A percentile compares a stretch with the other conserved stretches of the same genome.
Evolutionary conservation across 106 monocot genomes (phyloP).

Genomic region (Triglochin maritima): DNA sequence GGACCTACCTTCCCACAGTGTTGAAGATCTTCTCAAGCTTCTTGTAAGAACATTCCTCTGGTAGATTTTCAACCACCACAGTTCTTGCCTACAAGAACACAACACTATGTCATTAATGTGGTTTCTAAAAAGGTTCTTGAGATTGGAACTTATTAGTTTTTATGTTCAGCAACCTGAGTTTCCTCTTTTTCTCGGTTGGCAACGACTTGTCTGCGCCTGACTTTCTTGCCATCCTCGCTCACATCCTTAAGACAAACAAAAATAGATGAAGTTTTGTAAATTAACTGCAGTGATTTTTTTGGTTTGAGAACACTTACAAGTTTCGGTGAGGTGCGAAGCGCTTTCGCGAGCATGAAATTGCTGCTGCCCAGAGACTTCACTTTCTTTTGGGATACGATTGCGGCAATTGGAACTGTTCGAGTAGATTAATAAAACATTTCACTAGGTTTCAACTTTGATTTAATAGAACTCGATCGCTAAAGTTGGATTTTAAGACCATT

Average conservation of each 20-base stretch:
- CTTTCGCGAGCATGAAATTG: conserved; percentile 45
- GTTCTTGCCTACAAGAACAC: conserved; percentile 40
- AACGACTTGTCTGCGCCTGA: conserved; percentile 45
- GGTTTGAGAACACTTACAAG: conserved; percentile 36
- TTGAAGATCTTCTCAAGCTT: conserved; percentile 77
- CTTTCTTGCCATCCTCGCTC: conserved; percentile 66
- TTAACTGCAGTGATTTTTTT: neutral
- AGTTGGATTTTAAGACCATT: too few relatives aligned
- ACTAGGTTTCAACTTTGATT: neutral
- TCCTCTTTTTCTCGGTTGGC: conserved; percentile 70
- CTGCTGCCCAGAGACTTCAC: conserved; percentile 44
- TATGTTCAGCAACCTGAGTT: conserved; percentile 33
- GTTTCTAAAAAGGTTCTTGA: neutral
- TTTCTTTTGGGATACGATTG: conserved; percentile 68
- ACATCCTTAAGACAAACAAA: conserved; percentile 30
- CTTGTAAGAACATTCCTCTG: conserved; percentile 51
- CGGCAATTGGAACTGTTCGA: conserved; percentile 58
- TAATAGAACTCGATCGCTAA: neutral
- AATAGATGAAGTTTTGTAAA: neutral
- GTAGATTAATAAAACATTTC: neutral
- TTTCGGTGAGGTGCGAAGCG: conserved; percentile 58
- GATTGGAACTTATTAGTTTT: neutral
- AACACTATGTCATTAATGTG: neutral
- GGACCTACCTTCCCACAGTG: conserved; percentile 42
- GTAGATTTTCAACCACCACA: conserved; percentile 70